Evolutionary conservation across 345 rosid species (phyloP), one percentile per base, ranked within the genome.

Genomic region (Bruguiera gymnorhiza): DNA sequence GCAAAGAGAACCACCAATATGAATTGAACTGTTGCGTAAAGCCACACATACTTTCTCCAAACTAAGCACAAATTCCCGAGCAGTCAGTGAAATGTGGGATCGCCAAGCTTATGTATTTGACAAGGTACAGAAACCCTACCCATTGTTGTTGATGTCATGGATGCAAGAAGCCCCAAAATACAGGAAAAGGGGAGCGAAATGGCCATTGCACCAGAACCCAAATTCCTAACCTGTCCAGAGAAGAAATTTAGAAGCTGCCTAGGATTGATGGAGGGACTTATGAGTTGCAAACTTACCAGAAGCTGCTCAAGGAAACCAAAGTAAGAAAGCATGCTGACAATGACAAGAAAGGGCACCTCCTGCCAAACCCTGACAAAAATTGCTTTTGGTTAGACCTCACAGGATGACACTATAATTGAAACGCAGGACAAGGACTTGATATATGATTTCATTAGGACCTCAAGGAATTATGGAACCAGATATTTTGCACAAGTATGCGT

Each of bases 261-360:
- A 31, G 51, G 59, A 68, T 64, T 8, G 43, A 70, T 48, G 48
- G 60, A 58, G 9, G 23, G 27, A 16, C 52, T 39, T 50, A 24
- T 19, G 46, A 39, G 50, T 46, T 50, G 56, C 57, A 32, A 65
- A 70, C 86, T 85, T 67, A 89, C 98, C 86, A 94, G 85, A 86
- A 94, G 93, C 78, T 94, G 92, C 90, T 94, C 98, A 0, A 94
- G 98, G 76, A 84, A 94, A 84, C 97, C 87, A 68, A 94, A 94
- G 88, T 89, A 94, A 68, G 96, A 97, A 62, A 91, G 96, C 98
- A 94, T 91, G 87, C 97, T 94, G 69, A 88, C 96, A 39, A 94
- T 87, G 62, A 91, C 89, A 27, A 94, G 95, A 76, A 88, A 60
- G 0, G 97, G 98, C 78, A 92, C 91, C 78, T 95, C 97, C 82